These are phyloP conservation scores for Limnanthes douglasii DNA, from an alignment of 345 rosid genomes.

Conservation along the genomic window DNA sequence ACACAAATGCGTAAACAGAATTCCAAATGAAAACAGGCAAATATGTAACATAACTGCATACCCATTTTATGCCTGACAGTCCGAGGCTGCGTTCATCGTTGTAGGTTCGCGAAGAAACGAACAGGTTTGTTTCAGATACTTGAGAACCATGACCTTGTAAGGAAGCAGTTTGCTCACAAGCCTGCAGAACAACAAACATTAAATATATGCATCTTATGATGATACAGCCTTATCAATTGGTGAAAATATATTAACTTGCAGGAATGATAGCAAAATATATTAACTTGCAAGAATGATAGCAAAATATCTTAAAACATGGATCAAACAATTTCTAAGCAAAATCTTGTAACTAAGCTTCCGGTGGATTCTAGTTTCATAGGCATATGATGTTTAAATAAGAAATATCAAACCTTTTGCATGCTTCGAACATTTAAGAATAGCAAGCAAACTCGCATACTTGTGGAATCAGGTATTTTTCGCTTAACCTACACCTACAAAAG, in stretches of 20 bases:
- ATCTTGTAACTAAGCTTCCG: background rate
- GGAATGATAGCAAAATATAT: background rate
- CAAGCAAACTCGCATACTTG: too few species aligned
- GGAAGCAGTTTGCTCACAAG: slow-evolving; percentile 16
- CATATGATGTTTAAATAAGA: too few species aligned
- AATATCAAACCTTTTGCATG: too few species aligned
- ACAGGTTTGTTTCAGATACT: slow-evolving; percentile 26
- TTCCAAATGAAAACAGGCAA: background rate
- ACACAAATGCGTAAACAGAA: background rate
- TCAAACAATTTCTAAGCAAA: background rate
- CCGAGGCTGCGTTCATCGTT: slow-evolving; percentile 80
- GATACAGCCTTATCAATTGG: too few species aligned
- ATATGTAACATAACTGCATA: slow-evolving; percentile 10
- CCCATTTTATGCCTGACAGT: slow-evolving; percentile 87
- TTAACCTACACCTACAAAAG: too few species aligned
- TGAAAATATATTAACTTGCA: background rate
- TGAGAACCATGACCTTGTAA: slow-evolving; percentile 16
- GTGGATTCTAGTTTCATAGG: too few species aligned
- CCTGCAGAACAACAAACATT: slow-evolving; percentile 21
- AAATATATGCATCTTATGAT: too few species aligned
- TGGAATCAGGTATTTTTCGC: too few species aligned
- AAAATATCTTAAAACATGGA: background rate
- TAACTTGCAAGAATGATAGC: too few species aligned
- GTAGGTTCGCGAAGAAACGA: slow-evolving; percentile 21
- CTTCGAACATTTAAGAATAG: too few species aligned